These are phyloP conservation scores for Lignosus rhinocerotis DNA, from an alignment of 1,284 basidiomycete species.

Conservation along the genomic window DNA sequence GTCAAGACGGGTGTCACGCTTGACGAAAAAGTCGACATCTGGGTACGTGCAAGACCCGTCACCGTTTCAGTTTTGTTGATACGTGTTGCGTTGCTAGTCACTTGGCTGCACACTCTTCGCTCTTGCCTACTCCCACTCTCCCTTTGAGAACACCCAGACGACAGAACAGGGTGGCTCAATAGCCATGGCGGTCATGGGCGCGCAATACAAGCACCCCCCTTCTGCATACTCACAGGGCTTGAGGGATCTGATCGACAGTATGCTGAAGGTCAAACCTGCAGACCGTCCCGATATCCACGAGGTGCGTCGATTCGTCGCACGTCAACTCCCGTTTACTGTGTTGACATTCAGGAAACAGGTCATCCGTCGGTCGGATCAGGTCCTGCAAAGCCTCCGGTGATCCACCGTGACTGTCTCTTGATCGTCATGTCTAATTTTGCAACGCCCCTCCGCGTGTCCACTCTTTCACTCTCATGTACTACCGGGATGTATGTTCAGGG, in stretches of 20 bases:
- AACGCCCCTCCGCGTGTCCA: constrained; percentile 6
- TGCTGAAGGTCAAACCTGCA: constrained; percentile 80
- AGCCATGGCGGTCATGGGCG: constrained; percentile 93
- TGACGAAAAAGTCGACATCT: constrained; percentile 96
- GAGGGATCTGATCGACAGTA: constrained; percentile 78
- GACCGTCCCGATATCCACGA: constrained; percentile 83
- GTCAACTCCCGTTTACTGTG: not conserved
- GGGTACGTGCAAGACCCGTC: constrained; percentile 56
- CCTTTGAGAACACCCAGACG: constrained; percentile 87
- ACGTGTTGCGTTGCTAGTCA: constrained; percentile 52
- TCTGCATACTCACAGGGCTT: constrained; percentile 82
- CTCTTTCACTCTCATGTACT: constrained; percentile 17
- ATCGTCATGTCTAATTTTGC: not conserved
- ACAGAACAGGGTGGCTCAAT: constrained; percentile 89
- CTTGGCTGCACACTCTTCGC: constrained; percentile 91
- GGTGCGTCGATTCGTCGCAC: constrained; percentile 43
- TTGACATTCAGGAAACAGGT: constrained; percentile 48
- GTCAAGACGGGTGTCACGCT: constrained; percentile 86
- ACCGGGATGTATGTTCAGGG: constrained; percentile 18
- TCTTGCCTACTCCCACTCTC: constrained; percentile 89
- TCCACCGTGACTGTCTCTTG: constrained; percentile 6
- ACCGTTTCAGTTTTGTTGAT: not conserved
- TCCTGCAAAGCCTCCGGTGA: constrained; percentile 58
- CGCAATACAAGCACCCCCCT: constrained; percentile 84
- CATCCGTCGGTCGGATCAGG: constrained; percentile 66